Percentiles rank a stretch among this genome's conserved stretches.
phyloP scores from a whole-genome alignment of 106 monocot species.

The Cymbidium sinense region DNA sequence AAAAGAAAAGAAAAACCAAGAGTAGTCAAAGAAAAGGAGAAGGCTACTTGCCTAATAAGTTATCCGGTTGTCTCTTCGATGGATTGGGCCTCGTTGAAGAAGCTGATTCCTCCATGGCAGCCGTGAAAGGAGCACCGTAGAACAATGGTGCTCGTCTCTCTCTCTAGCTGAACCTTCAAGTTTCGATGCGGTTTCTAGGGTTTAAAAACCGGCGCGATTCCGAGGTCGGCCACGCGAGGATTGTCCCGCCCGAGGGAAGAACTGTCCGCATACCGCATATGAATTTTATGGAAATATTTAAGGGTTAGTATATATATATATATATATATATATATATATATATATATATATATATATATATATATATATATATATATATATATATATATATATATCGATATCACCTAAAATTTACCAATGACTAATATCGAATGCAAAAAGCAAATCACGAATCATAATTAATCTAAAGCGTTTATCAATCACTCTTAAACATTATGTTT shows the following conservation, averaged over 20 bases:
- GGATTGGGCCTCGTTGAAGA: background rate
- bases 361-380: too few relatives aligned
- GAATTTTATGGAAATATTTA: too few relatives aligned
- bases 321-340: too few relatives aligned
- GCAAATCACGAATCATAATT: too few relatives aligned
- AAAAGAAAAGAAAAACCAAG: background rate
- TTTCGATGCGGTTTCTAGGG: background rate
- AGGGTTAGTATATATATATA: too few relatives aligned
- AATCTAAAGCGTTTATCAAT: too few relatives aligned
- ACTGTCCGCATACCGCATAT: background rate
- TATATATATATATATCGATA: too few relatives aligned
- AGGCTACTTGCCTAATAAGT: background rate
- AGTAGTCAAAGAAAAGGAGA: background rate
- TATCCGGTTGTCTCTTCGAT: background rate
- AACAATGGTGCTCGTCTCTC: background rate
- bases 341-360: too few relatives aligned
- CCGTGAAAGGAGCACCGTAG: background rate
- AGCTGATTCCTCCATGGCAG: background rate
- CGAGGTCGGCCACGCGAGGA: background rate
- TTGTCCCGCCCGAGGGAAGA: background rate
- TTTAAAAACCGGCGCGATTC: slow-evolving; percentile 2
- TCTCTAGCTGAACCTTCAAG: background rate
- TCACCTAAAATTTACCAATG: too few relatives aligned
- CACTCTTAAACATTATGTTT: too few relatives aligned
- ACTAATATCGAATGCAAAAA: too few relatives aligned